Evolutionary conservation across 495 filamentous ascomycete species (phyloP), one percentile per base, ranked within the genome.

Genomic region (Polyplosphaeria fusca): DNA sequence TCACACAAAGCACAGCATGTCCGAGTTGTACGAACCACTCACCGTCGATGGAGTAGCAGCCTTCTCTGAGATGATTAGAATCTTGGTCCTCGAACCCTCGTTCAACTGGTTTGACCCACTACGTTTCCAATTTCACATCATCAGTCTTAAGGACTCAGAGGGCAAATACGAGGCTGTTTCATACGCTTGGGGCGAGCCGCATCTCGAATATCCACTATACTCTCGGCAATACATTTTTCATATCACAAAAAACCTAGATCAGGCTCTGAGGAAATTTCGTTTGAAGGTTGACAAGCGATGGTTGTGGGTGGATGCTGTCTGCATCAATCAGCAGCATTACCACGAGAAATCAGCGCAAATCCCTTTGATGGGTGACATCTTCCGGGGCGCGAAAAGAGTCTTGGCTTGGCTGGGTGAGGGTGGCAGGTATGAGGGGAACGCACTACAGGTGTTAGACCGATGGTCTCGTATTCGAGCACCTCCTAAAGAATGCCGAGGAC

Each of bases 391-490:
- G 16, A 19, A 38, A 19, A 52, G 53, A 16, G 63, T 70, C 11
- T 25, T 70, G 32, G 66, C 52, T 14, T 70, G 65, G 63, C 63
- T 71, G n/a, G 65, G 69, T 2, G 2, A 18, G n/a, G 52, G 43
- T 26, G 25, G 12, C 13, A 23, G 38, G 2, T 5, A 18, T 5
- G 52, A 24, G 18, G 52, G 48, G n/a, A 20, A 35, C 2, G 43
- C 16, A 2, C 26, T 55, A 18, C 28, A 16, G 11, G 16, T 24
- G 18, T 18, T 55, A 7, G 7, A 11, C 4, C 19, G 20, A 4
- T 22, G 30, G 46, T 11, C 39, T 42, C 39, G 39, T 14, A 7
- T n/a, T 35, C 30, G 7, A n/a, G 9, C 11, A 18, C 11, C 39
- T 43, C 19, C 39, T 11, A 35, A n/a, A 35, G 9, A 35, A 35